Percentiles rank a stretch among this genome's conserved stretches.
phyloP scores from a whole-genome alignment of 352 stramenopile genomes.

The Phytophthora pseudosyringae region DNA sequence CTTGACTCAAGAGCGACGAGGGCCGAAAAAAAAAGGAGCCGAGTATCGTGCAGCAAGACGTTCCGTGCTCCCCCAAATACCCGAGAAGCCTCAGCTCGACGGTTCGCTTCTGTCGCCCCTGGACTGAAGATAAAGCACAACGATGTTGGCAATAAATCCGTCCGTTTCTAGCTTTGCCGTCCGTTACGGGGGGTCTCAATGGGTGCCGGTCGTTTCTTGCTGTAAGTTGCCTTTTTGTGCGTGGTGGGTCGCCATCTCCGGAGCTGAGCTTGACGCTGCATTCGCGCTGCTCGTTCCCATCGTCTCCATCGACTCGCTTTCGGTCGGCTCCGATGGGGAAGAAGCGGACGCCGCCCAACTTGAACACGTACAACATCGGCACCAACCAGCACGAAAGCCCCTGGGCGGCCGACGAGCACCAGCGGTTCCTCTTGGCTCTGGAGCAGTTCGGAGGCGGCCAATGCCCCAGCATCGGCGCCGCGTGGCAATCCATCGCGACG shows the following conservation, averaged over 20 bases:
- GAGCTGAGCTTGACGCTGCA: not conserved
- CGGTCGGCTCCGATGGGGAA: slow-evolving; percentile 22
- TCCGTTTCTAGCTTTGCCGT: slow-evolving; percentile 18
- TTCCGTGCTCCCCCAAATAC: too few species aligned
- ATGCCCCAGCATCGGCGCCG: slow-evolving; percentile 42
- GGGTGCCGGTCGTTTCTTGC: slow-evolving; percentile 16
- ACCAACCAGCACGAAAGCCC: slow-evolving; percentile 25
- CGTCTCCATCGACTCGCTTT: not conserved
- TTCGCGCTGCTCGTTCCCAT: slow-evolving; percentile 5
- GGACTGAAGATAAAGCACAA: too few species aligned
- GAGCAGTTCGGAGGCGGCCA: slow-evolving; percentile 65
- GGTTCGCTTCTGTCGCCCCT: too few species aligned
- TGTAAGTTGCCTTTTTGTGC: slow-evolving; percentile 21
- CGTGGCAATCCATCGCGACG: slow-evolving; percentile 67
- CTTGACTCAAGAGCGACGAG: too few species aligned
- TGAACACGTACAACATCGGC: slow-evolving; percentile 38
- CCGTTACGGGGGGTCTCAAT: slow-evolving; percentile 4
- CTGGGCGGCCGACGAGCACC: slow-evolving; percentile 72
- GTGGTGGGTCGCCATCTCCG: slow-evolving; percentile 13
- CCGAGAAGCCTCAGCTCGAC: too few species aligned
- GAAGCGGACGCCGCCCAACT: slow-evolving; percentile 16
- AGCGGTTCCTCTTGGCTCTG: slow-evolving; percentile 68
- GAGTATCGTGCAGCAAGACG: too few species aligned
- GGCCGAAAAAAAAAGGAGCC: too few species aligned
- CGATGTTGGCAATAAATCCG: not conserved